Percentiles rank a stretch among this genome's conserved stretches.
These are phyloP conservation scores for Cnidoscolus chayamansa DNA, from an alignment of 441 rosid genomes.

Conservation along the genomic window DNA sequence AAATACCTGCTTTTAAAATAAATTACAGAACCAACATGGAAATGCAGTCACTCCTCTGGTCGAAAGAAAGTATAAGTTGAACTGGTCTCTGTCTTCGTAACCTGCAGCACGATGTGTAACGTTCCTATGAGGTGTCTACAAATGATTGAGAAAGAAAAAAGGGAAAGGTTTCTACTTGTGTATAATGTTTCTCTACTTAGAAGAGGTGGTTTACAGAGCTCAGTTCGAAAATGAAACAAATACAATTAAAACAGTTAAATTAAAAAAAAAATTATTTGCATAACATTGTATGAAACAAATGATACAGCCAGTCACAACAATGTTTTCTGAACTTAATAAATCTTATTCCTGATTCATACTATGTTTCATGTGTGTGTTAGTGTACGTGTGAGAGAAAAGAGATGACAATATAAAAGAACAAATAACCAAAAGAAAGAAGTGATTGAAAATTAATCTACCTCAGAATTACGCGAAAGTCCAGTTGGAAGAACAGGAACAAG, in stretches of 20 bases:
- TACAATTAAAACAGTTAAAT: too few relatives aligned
- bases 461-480: constrained; percentile 62
- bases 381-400: neutral
- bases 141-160: neutral
- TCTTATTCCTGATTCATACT: neutral
- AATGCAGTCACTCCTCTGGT: constrained; percentile 47
- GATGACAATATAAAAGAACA: neutral
- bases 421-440: constrained; percentile 8
- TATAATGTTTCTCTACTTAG: neutral
- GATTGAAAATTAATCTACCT: constrained; percentile 46
- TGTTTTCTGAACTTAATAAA: neutral
- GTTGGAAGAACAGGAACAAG: constrained; percentile 66
- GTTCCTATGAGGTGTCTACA: constrained; percentile 8
- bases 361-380: neutral
- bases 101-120: constrained; percentile 40
- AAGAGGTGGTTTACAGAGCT: neutral
- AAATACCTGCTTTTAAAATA: constrained; percentile 7
- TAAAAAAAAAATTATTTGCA: too few relatives aligned
- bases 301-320: neutral
- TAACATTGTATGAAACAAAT: too few relatives aligned
- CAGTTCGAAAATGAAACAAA: neutral
- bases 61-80: constrained; percentile 62
- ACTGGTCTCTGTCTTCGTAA: constrained; percentile 80
- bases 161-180: neutral
- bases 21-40: neutral